These are phyloP conservation scores for Trichoderma sp. DNA, from an alignment of 2,329 filamentous ascomycete species.

Conservation along the genomic window DNA sequence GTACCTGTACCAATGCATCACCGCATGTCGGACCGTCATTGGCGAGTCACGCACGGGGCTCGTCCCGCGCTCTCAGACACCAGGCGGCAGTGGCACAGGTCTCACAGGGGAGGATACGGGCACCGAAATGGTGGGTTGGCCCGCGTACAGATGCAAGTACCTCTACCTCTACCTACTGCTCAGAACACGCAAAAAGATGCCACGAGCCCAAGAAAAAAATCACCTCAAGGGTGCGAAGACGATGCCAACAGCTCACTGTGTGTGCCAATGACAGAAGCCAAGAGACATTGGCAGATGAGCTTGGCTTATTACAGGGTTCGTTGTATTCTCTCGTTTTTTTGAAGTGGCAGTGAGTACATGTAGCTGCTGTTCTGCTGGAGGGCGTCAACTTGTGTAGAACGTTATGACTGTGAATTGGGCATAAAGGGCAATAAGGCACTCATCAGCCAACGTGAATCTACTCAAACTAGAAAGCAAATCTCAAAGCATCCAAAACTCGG, in stretches of 20 bases:
- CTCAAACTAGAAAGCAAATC: neutral
- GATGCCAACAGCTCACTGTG: neutral
- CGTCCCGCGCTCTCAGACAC: constrained; percentile 13
- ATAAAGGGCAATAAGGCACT: neutral
- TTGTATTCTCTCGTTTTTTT: neutral
- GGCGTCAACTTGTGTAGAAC: neutral
- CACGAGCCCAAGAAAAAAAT: neutral
- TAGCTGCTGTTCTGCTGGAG: neutral
- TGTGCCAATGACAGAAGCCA: neutral
- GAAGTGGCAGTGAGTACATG: neutral
- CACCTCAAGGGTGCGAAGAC: neutral
- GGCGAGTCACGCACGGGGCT: constrained; percentile 6
- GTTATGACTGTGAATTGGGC: neutral
- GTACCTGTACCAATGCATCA: neutral
- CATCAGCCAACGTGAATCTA: neutral
- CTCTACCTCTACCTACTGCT: neutral
- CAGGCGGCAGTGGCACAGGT: neutral
- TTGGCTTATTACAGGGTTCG: neutral
- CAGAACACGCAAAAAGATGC: neutral
- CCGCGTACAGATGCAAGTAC: neutral
- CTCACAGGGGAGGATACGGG: neutral
- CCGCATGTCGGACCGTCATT: neutral
- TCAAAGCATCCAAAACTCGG: neutral
- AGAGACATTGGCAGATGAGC: neutral
- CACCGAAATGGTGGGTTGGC: neutral